Evolutionary conservation across 306 rosid genomes (phyloP), one percentile per base, ranked within the genome.

Genomic region (Dryas octopetala): DNA sequence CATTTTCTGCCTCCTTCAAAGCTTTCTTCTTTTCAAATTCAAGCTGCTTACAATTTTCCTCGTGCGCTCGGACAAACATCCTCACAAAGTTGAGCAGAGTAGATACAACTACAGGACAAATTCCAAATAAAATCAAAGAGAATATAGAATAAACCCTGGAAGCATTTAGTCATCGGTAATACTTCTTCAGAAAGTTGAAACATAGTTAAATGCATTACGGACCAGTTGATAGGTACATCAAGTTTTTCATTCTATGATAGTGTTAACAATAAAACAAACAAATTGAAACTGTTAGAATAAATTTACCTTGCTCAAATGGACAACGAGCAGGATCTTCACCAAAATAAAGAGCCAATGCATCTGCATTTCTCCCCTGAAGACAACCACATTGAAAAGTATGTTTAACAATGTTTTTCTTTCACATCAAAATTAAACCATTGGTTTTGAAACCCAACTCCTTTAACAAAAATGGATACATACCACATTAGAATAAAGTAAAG

Each of bases 361-460:
- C 97, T 12, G 97, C 97, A 62, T 86, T 89, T 87, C 96, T 86
- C 73, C 97, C 97, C 97, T 91, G 91, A 58, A 76, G 67, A 77
- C 61, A 81, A 73, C 48, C 71, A 78, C 68, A 79, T 77, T 49
- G 62, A 80, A 70, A 74, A 50, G 68, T 63, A 52, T 38, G 47
- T 78, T 74, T 65, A 48, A 16, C 63, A 75, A 57, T 60, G 75
- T 53, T 45, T 59, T 17, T 59, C 52, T 57, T 68, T 77, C 61
- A 57, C 41, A 73, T 28, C 67, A 63, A 38, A 74, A 74, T 52
- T 17, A 75, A 55, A 74, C 75, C 65, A 69, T 60, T 66, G 43
- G 66, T 41, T 26, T 66, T 43, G 28, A 76, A 71, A 77, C 11
- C 3, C 76, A 75, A 80, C 45, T 46, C 6, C 49, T 70, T 38